Evolutionary conservation across 345 rosid genomes (phyloP), one percentile per base, ranked within the genome.

Genomic region (Triadica sebifera): DNA sequence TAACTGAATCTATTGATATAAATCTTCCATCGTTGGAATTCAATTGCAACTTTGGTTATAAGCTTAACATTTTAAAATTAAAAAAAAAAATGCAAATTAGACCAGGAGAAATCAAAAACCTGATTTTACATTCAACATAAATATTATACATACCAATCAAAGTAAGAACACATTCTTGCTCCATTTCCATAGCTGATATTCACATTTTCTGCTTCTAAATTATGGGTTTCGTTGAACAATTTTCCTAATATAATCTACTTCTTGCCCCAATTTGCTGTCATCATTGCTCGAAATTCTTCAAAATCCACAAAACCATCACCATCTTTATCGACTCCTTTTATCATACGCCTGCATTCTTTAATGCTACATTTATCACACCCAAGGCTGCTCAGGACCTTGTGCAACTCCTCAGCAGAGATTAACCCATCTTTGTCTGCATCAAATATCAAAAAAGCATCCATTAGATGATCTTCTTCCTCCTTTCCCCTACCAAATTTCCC

Each of bases 251-350:
- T 29, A 29, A 29, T 29, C 34, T 29, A 29, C 9, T 62, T 37
- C 25, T 49, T 16, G 65, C 65, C 39, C 39, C 8, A n/a, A 58
- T 15, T 51, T 47, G 61, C 0, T 4, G 69, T 55, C 82, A 88
- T 80, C 89, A 88, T 84, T 29, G 76, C 71, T 19, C 84, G 77
- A 63, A 88, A 88, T 72, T 88, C 88, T 45, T 75, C 75, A 67
- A 84, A 86, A 61, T 84, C 85, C 50, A 88, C 89, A 66, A 79
- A 86, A 10, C 89, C 87, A 81, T 88, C 89, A 1, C 85, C 84
- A 56, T 84, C 81, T 52, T 63, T 76, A 41, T 88, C 91, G 3
- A 83, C 84, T 6, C 85, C 82, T 64, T 61, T 76, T 7, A 88
- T 88, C 89, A 88, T 86, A n/a, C 62, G 62, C 77, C 38, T 73